Evolutionary conservation across 768 basidiomycete species (phyloP), one percentile per base, ranked within the genome.

Genomic region (Hypholoma fasciculare): DNA sequence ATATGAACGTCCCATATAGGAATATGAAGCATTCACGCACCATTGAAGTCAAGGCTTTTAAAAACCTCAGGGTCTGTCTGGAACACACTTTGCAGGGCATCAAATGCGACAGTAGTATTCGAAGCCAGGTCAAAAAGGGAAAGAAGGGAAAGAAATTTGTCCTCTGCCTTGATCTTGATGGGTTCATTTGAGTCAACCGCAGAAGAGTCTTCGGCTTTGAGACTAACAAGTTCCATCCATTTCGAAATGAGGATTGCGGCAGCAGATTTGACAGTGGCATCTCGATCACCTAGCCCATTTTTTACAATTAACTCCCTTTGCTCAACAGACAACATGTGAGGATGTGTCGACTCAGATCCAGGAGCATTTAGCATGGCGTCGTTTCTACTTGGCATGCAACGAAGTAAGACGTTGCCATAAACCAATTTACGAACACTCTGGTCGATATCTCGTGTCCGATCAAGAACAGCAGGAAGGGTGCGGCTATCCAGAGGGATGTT

Each of bases 261-360:
- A 0, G 92, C 92, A 16, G 80, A 74, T 30, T 87, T 80, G 2
- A 98, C 94, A 1, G 73, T 69, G 0, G 80, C 75, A 58, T 97
- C 94, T 26, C 96, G 83, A 72, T 98, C 96, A 0, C 91, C 88
- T 2, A 98, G 77, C 1, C 96, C 96, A 65, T 90, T 86, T 17
- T 83, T 81, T 2, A 96, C 84, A 48, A 96, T 82, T 20, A 83
- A 75, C 65, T 94, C 90, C 11, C 95, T 78, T 64, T 96, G 91
- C 0, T 81, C 73, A 26, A 92, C 85, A 1, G 81, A 82, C 39
- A 98, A 76, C 3, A 77, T 78, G 2, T 82, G 77, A 0, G 89
- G 89, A 60, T 95, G 85, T 1, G 85, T 80, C 2, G 81, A 72
- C 1, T 48, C 86, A 78, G 3, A 54, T 49, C 19, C 64, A 9